phyloP scores from a whole-genome alignment of 2,329 filamentous ascomycete genomes.

The Fusarium newnesense region DNA sequence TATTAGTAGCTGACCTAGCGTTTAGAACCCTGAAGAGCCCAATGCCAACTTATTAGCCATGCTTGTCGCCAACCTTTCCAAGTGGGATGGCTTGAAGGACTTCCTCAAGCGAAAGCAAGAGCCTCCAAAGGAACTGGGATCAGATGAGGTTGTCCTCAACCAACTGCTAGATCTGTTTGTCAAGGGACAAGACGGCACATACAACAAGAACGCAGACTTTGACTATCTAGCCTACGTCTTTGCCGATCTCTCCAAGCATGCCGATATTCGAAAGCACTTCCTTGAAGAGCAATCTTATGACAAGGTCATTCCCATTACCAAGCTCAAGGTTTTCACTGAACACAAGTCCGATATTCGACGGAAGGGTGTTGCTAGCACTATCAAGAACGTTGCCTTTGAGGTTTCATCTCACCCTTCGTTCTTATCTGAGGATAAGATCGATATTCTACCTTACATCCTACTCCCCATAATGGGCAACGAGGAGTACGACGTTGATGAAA shows the following conservation, averaged over 20 bases:
- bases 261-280: slow-evolving; percentile 80
- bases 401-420: slow-evolving; percentile 76
- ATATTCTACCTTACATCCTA: slow-evolving; percentile 88
- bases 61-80: slow-evolving; percentile 91
- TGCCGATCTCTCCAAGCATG: slow-evolving; percentile 88
- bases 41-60: slow-evolving; percentile 89
- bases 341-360: slow-evolving; percentile 84
- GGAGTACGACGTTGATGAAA: slow-evolving; percentile 89
- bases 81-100: slow-evolving; percentile 77
- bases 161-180: slow-evolving; percentile 97
- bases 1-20: slow-evolving; percentile 1
- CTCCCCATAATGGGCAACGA: slow-evolving; percentile 89
- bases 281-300: slow-evolving; percentile 80
- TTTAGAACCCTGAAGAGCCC: slow-evolving; percentile 76
- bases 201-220: slow-evolving; percentile 87
- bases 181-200: slow-evolving; percentile 82
- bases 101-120: slow-evolving; percentile 76
- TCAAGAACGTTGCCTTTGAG: slow-evolving; percentile 94
- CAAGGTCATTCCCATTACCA: slow-evolving; percentile 85
- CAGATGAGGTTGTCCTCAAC: slow-evolving; percentile 80
- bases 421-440: slow-evolving; percentile 76
- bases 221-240: slow-evolving; percentile 96
- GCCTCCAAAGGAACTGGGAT: slow-evolving; percentile 75
- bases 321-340: slow-evolving; percentile 94
- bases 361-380: slow-evolving; percentile 93